These are phyloP conservation scores for Sporothrix luriei DNA, from an alignment of 2,329 filamentous ascomycete genomes.

Conservation along the genomic window DNA sequence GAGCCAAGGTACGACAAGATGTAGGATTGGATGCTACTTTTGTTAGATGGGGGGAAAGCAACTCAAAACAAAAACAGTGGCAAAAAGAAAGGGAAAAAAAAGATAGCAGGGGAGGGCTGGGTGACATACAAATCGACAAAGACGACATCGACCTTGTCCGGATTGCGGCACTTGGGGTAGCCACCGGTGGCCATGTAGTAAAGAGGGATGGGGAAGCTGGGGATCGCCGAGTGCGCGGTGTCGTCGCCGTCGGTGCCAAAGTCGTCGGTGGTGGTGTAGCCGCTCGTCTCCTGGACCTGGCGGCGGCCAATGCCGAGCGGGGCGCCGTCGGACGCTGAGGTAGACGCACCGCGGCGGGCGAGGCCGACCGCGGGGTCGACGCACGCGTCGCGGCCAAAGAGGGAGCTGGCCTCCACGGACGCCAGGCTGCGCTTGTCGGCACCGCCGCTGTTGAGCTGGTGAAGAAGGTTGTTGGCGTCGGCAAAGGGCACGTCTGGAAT, in stretches of 20 bases:
- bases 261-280: slow-evolving; percentile 60
- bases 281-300: slow-evolving; percentile 52
- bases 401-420: slow-evolving; percentile 40
- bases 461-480: slow-evolving; percentile 45
- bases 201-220: slow-evolving; percentile 52
- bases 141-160: slow-evolving; percentile 55
- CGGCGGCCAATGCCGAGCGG: slow-evolving; percentile 49
- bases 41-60: neutral
- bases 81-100: neutral
- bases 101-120: neutral
- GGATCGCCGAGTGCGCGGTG: slow-evolving; percentile 54
- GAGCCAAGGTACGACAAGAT: slow-evolving; percentile 46
- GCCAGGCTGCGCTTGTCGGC: slow-evolving; percentile 45
- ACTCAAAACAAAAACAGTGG: neutral
- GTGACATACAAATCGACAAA: slow-evolving; percentile 52
- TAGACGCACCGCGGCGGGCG: slow-evolving; percentile 22
- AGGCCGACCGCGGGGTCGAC: slow-evolving; percentile 47
- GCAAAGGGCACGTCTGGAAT: slow-evolving; percentile 56
- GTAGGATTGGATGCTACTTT: slow-evolving; percentile 42
- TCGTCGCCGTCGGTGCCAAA: slow-evolving; percentile 60
- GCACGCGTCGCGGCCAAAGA: slow-evolving; percentile 49
- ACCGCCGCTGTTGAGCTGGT: slow-evolving; percentile 48
- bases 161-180: slow-evolving; percentile 50
- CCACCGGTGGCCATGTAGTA: slow-evolving; percentile 55
- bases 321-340: neutral